Percentiles rank a stretch among this genome's conserved stretches.
Evolutionary conservation across 1,284 basidiomycete species (phyloP).

Genomic region (Ganoderma leucocontextum): DNA sequence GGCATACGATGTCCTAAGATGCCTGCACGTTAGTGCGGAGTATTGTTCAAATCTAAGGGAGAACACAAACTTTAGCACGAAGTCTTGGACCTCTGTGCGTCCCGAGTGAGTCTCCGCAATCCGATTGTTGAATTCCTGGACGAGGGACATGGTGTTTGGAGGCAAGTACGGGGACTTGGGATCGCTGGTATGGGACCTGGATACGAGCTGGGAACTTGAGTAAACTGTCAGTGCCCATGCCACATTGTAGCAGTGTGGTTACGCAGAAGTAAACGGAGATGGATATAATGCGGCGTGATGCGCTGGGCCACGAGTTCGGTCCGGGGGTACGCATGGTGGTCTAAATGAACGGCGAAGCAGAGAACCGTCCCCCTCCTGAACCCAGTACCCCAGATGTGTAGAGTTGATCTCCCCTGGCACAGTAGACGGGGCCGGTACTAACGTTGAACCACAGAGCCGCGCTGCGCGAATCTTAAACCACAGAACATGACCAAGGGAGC

Average conservation of each 20-base stretch:
- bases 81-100: slow-evolving; percentile 17
- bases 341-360: not conserved
- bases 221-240: not conserved
- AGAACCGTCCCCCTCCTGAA: not conserved
- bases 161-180: not conserved
- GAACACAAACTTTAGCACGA: slow-evolving; percentile 16
- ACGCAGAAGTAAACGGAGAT: slow-evolving; percentile 2
- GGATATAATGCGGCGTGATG: not conserved
- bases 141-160: slow-evolving; percentile 11
- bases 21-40: not conserved
- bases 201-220: not conserved
- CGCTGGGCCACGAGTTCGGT: not conserved
- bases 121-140: slow-evolving; percentile 14
- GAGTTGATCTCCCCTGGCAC: not conserved
- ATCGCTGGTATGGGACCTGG: not conserved
- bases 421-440: not conserved
- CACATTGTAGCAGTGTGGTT: not conserved
- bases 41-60: not conserved
- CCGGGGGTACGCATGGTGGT: not conserved
- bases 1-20: slow-evolving; percentile 14
- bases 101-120: slow-evolving; percentile 20
- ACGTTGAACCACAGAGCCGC: slow-evolving; percentile 1
- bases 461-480: not conserved
- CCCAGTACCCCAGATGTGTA: not conserved
- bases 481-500: not conserved